Evolutionary conservation across 116 monocot genomes (phyloP), one percentile per base, ranked within the genome.

Genomic region (Phalaenopsis hybrid): DNA sequence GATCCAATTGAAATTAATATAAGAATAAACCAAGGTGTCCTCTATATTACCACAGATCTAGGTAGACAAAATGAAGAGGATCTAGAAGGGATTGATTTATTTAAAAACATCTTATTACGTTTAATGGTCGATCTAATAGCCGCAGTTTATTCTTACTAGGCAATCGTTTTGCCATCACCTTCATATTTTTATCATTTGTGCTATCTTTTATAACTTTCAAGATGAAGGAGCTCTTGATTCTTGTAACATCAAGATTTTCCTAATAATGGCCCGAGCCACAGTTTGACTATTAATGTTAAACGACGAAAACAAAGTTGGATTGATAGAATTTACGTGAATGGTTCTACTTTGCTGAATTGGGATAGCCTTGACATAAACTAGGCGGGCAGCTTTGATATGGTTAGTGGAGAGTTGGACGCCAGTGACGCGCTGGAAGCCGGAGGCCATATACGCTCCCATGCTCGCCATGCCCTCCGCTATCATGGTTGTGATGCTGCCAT

Each of bases 401-500:
- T 93, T 93, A 77, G 82, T 87, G 74, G 83, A 79, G 51, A 93
- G 89, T 79, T 90, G 90, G 5, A 84, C 79, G 9, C 93, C 90
- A 44, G 87, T 87, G 43, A 90, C 86, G 20, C 87, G 57, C 55
- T 67, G 57, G 70, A 85, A 85, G 13, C 85, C 90, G 2, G 88
- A 84, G 34, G 90, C 85, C 9, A 87, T 55, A 75, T 92, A 83
- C 10, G 86, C 90, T 13, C 90, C 93, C 79, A 93, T 44, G 86
- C 93, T 93, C 8, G 82, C 90, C 82, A 80, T 17, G 5, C 89
- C 37, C 77, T 93, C 93, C 13, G 89, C 90, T 37, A 93, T 81
- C 77, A 93, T 82, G 9, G 89, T 90, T 20, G 93, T 88, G 8
- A 87, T 84, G 33, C 87, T 87, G n/a, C 31, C 91, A 31, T 85